These are phyloP conservation scores for Trichoderma hamatum DNA, from an alignment of 2,329 filamentous ascomycete genomes.

Conservation along the genomic window DNA sequence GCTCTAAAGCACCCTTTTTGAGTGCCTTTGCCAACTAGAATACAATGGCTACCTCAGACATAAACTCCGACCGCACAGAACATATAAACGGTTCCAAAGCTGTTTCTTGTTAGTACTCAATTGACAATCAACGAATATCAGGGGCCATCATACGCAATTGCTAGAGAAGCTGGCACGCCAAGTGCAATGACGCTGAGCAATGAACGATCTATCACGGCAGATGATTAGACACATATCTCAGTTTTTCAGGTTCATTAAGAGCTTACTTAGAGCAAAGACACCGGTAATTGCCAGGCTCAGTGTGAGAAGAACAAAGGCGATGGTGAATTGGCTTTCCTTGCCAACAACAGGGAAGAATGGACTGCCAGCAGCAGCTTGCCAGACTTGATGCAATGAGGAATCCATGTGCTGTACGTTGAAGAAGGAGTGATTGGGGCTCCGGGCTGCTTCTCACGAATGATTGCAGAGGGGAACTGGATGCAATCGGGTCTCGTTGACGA, in stretches of 20 bases:
- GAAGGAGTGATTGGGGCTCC: slow-evolving; percentile 10
- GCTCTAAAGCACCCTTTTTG: slow-evolving; percentile 35
- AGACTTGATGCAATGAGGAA: slow-evolving; percentile 83
- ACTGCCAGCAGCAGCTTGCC: slow-evolving; percentile 87
- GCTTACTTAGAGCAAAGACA: slow-evolving; percentile 83
- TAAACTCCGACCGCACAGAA: slow-evolving; percentile 99
- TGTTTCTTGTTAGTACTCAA: slow-evolving; percentile 45
- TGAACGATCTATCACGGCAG: slow-evolving; percentile 68
- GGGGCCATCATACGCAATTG: slow-evolving; percentile 73
- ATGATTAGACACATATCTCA: not conserved
- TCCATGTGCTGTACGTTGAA: slow-evolving; percentile 59
- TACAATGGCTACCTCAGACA: slow-evolving; percentile 69
- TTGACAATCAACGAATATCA: slow-evolving; percentile 20
- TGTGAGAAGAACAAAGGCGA: slow-evolving; percentile 76
- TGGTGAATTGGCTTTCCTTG: slow-evolving; percentile 81
- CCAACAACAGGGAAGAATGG: slow-evolving; percentile 79
- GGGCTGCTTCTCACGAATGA: slow-evolving; percentile 5
- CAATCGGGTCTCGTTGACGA: not conserved
- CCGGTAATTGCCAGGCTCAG: slow-evolving; percentile 73
- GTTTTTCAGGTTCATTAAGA: too few species aligned
- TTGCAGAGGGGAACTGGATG: slow-evolving; percentile 12
- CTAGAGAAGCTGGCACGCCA: slow-evolving; percentile 83
- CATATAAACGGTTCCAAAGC: slow-evolving; percentile 95
- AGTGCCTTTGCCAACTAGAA: slow-evolving; percentile 38
- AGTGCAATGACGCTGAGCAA: slow-evolving; percentile 74